Evolutionary conservation across 2,329 filamentous ascomycete genomes (phyloP).

Genomic region (Rhynchosporium secalis): DNA sequence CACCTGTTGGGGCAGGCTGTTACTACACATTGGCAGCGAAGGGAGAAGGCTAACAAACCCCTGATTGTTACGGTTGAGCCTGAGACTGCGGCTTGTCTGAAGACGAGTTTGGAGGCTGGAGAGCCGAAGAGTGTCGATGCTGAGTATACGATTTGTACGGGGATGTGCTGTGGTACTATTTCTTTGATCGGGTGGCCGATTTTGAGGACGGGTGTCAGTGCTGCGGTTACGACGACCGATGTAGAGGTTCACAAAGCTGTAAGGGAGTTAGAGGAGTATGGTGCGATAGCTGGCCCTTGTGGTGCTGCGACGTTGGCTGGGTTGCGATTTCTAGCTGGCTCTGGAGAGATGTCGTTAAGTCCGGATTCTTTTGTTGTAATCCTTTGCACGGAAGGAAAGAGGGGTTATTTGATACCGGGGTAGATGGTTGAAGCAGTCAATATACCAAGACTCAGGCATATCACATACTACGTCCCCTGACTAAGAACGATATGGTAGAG

Average conservation of each 20-base stretch:
- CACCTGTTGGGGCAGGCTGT: conserved; percentile 74
- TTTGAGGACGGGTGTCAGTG: conserved; percentile 46
- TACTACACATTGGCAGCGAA: conserved; percentile 60
- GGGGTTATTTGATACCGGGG: conserved; percentile 48
- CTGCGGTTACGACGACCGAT: conserved; percentile 46
- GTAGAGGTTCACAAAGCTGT: conserved; percentile 46
- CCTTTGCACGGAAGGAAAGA: conserved; percentile 64
- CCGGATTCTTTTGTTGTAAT: conserved; percentile 60
- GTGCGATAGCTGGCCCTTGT: conserved; percentile 49
- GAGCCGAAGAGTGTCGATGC: conserved; percentile 43
- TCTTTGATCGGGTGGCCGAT: conserved; percentile 49
- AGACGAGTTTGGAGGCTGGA: conserved; percentile 48
- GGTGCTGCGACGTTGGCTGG: conserved; percentile 56
- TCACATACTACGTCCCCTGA: not conserved
- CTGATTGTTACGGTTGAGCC: conserved; percentile 69
- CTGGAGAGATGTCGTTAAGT: conserved; percentile 40
- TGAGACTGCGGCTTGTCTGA: conserved; percentile 60
- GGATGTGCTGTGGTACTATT: conserved; percentile 53
- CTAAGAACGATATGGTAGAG: no score
- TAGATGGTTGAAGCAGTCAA: conserved; percentile 14
- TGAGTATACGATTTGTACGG: conserved; percentile 49
- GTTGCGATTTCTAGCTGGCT: conserved; percentile 48
- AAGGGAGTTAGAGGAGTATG: conserved; percentile 41
- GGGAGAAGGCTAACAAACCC: conserved; percentile 40
- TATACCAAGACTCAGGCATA: not conserved